These are phyloP conservation scores for Penicillium sp. DNA, from an alignment of 2,329 filamentous ascomycete species.

Conservation along the genomic window DNA sequence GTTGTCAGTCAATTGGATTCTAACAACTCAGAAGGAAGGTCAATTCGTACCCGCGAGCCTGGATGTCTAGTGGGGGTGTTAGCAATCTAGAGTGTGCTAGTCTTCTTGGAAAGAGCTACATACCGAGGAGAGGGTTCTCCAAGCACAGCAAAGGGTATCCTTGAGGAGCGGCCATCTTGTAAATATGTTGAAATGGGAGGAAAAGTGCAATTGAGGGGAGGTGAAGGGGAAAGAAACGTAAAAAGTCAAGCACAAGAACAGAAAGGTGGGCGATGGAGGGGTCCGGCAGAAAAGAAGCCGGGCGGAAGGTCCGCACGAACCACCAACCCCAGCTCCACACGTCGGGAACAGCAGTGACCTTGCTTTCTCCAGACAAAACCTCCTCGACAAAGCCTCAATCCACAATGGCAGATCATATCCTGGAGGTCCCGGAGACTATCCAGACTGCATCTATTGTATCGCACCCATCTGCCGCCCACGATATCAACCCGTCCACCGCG, in stretches of 20 bases:
- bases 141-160: slow-evolving; percentile 89
- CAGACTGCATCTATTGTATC: slow-evolving; percentile 79
- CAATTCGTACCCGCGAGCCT: slow-evolving; percentile 67
- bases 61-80: slow-evolving; percentile 70
- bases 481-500: slow-evolving; percentile 78
- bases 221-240: slow-evolving; percentile 7
- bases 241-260: slow-evolving; percentile 10
- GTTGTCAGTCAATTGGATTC: slow-evolving; percentile 12
- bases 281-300: slow-evolving; percentile 30
- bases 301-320: slow-evolving; percentile 19
- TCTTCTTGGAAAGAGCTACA: slow-evolving; percentile 16
- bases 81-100: slow-evolving; percentile 19
- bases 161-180: slow-evolving; percentile 71
- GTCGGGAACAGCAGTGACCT: neutral
- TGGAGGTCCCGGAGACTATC: slow-evolving; percentile 75
- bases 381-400: neutral
- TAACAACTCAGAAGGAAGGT: slow-evolving; percentile 11
- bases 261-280: slow-evolving; percentile 26
- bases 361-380: neutral
- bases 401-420: slow-evolving; percentile 61
- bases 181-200: slow-evolving; percentile 13
- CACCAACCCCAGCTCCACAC: neutral
- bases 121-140: slow-evolving; percentile 96
- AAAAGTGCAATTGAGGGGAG: slow-evolving; percentile 13
- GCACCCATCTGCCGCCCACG: slow-evolving; percentile 70